Conservation (phyloP, 106 monocot genomes). For the Dioscorea alata region DNA sequence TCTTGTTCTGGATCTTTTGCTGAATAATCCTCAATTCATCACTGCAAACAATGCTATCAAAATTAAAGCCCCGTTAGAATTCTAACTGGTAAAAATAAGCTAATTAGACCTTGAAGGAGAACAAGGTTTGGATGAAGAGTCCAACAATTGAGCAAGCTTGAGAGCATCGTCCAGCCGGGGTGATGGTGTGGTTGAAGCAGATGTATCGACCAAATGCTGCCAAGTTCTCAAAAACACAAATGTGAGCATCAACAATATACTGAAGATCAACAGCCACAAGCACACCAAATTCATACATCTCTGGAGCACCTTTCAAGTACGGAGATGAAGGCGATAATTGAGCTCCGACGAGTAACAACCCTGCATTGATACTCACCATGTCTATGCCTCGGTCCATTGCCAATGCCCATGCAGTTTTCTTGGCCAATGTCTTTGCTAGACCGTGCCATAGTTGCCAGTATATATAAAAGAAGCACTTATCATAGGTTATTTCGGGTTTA, state of each 20-base stretch:
- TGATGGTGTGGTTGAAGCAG: too few relatives aligned
- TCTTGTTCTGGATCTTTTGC: too few relatives aligned
- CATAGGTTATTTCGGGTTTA: too few relatives aligned
- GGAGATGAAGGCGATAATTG: slow-evolving; percentile 37
- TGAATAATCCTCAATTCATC: slow-evolving; percentile 45
- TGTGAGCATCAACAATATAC: slow-evolving; percentile 63
- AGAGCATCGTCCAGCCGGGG: slow-evolving; percentile 64
- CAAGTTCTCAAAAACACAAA: slow-evolving; percentile 56
- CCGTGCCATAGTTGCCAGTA: slow-evolving; percentile 87
- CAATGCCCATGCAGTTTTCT: slow-evolving; percentile 90
- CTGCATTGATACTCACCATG: slow-evolving; percentile 79
- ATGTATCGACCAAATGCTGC: slow-evolving; percentile 61
- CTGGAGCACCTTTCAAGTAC: slow-evolving; percentile 64
- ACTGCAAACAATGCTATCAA: slow-evolving; percentile 21
- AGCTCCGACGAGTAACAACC: slow-evolving; percentile 39
- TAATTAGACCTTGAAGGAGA: slow-evolving; percentile 36
- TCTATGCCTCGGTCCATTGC: slow-evolving; percentile 85
- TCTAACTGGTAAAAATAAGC: not conserved
- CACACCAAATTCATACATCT: slow-evolving; percentile 85
- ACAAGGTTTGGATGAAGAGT: slow-evolving; percentile 15
- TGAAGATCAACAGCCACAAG: slow-evolving; percentile 62
- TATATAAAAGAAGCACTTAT: too few relatives aligned
- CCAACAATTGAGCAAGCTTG: slow-evolving; percentile 49
- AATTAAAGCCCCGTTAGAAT: not conserved
- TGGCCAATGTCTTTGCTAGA: slow-evolving; percentile 70